Evolutionary conservation across 345 rosid species (phyloP).

Genomic region (Arabidopsis arenosa): DNA sequence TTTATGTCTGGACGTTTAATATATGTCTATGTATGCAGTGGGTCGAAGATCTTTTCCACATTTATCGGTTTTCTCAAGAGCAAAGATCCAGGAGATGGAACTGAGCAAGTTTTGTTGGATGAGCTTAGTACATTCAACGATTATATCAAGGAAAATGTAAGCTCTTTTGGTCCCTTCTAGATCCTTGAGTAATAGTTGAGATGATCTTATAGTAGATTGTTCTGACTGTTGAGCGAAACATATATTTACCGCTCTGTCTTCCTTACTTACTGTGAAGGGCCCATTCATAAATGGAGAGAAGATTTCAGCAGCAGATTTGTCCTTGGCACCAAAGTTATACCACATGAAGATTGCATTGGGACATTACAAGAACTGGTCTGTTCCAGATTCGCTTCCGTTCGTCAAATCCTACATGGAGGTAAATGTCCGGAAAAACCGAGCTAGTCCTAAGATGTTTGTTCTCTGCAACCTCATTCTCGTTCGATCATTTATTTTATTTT

Average conservation of each 20-base stretch:
- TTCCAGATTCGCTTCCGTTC: conserved; percentile 78
- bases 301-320: conserved; percentile 84
- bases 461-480: not conserved
- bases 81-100: conserved; percentile 83
- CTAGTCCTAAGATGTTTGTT: conserved; percentile 5
- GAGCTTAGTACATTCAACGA: conserved; percentile 75
- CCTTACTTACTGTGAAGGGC: conserved; percentile 54
- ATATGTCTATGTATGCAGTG: conserved; percentile 55
- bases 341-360: conserved; percentile 89
- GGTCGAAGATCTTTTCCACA: conserved; percentile 86
- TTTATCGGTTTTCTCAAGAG: conserved; percentile 92
- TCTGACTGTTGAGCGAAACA: not conserved
- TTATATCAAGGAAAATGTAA: conserved; percentile 67
- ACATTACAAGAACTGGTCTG: conserved; percentile 84
- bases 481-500: not conserved
- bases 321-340: conserved; percentile 77
- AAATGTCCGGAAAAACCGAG: conserved; percentile 11
- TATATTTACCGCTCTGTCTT: conserved; percentile 13
- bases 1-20: conserved; percentile 4
- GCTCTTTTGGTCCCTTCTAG: conserved; percentile 36
- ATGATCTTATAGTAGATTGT: not conserved
- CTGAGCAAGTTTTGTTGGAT: conserved; percentile 70
- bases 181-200: not conserved
- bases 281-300: conserved; percentile 85
- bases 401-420: conserved; percentile 85